Evolutionary conservation across 768 basidiomycete species (phyloP), one percentile per base, ranked within the genome.

Genomic region (Pluteus cervinus): DNA sequence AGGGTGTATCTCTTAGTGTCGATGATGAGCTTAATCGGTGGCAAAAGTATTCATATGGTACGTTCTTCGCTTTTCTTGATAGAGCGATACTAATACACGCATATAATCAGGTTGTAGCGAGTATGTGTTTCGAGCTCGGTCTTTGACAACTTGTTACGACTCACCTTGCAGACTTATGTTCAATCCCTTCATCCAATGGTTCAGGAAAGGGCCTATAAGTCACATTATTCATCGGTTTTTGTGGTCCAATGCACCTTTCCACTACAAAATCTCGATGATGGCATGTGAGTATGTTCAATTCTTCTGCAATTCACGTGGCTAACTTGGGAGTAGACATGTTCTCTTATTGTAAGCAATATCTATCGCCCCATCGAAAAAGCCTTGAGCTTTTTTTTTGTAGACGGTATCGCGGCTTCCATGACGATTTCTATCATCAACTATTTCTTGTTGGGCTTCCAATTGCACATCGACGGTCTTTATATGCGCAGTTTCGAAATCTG

Each of bases 1-100:
- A 94, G 54, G 91, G 91, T 46, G 90, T 94, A 18, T 85, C 83
- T 1, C 67, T 94, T 20, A 90, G 85, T 3, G 76, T 79, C 46
- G 89, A 91, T 41, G 90, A 93, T 55, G 90, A 94, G 54, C 57
- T 92, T 31, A 91, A 90, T 50, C 61, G 90, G 3, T 94, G 90
- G 90, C 86, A 91, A 42, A 93, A 92, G 43, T 75, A 73, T 46
- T 59, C 75, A 35, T 80, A 58, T 71, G 77, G 68, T 41, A 11
- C 22, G 40, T 36, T 5, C 10, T 7, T 22, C 7, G 15, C 23
- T 20, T 17, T 29, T 7, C 16, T 23, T 5, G 20, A 29, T 14
- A n/a, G 12, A 23, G 5, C 16, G 16, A 23, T n/a, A n/a, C n/a
- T n/a, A n/a, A n/a, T n/a, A n/a, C n/a, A n/a, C n/a, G 28, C 24